Percentiles rank a stretch among this genome's conserved stretches.
Conservation (phyloP, 768 basidiomycete species). For the Lactifluus hygrophoroides region DNA sequence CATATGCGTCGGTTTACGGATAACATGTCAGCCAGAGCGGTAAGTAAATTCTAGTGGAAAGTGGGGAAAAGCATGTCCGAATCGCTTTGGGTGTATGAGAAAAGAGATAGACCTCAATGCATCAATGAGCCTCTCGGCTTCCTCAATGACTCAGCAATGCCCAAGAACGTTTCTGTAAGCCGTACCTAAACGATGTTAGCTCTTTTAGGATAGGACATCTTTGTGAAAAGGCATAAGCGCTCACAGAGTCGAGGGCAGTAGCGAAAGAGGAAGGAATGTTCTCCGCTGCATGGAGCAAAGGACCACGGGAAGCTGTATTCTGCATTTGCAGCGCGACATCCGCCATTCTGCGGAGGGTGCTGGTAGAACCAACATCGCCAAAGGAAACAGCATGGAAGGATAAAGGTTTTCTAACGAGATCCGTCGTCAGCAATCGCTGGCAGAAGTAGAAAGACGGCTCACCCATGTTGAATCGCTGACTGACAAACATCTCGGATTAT, state of each 20-base stretch:
- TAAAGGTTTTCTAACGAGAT: neutral
- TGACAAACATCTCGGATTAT: conserved; percentile 35
- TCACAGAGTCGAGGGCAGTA: conserved; percentile 28
- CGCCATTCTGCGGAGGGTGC: conserved; percentile 41
- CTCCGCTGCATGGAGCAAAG: conserved; percentile 8
- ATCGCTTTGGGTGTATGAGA: neutral
- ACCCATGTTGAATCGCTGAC: conserved; percentile 39
- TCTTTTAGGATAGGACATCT: no score
- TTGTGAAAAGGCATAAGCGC: neutral
- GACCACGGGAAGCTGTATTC: conserved; percentile 34
- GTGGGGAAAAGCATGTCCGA: no score
- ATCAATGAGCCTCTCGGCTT: conserved; percentile 47
- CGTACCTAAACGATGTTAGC: conserved; percentile 32
- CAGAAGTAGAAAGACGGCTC: neutral
- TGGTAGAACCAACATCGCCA: neutral
- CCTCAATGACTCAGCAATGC: conserved; percentile 47
- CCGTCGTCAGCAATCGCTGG: neutral
- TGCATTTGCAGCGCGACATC: conserved; percentile 42
- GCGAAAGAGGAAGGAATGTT: conserved; percentile 30
- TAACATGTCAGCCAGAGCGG: neutral
- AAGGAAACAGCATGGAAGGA: conserved; percentile 50
- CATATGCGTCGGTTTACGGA: no score
- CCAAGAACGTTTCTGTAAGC: conserved; percentile 49
- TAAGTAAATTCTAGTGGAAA: neutral
- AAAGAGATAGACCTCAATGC: conserved; percentile 14